Conservation (phyloP, 2,329 filamentous ascomycete genomes). For the Ceratocystis cacaofunesta region DNA sequence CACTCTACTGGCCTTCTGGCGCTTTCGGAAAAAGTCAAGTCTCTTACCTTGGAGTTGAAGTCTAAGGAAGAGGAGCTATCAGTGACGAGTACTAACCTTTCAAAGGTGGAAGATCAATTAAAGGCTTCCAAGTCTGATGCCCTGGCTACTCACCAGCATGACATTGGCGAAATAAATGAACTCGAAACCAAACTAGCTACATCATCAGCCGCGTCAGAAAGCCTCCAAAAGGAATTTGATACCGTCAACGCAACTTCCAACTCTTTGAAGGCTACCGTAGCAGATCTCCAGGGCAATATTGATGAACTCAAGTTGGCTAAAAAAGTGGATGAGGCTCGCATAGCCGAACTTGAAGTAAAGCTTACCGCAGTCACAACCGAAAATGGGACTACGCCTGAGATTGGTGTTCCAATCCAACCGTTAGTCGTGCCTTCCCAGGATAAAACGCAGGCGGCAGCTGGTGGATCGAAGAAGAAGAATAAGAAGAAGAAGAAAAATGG, state of each 20-base stretch:
- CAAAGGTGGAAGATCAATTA: constrained; percentile 18
- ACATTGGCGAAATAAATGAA: constrained; percentile 25
- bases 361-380: constrained; percentile 18
- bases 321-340: constrained; percentile 28
- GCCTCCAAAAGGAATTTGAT: constrained; percentile 30
- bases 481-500: constrained; percentile 79
- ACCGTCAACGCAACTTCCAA: constrained; percentile 28
- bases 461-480: constrained; percentile 46
- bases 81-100: neutral
- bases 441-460: constrained; percentile 18
- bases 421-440: constrained; percentile 20
- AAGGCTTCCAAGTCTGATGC: constrained; percentile 15
- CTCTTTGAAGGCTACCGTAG: constrained; percentile 8
- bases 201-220: constrained; percentile 24
- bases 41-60: constrained; percentile 32
- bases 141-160: constrained; percentile 23
- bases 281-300: constrained; percentile 7
- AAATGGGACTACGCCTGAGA: constrained; percentile 18
- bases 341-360: constrained; percentile 29
- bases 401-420: constrained; percentile 21
- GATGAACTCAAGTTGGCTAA: constrained; percentile 25
- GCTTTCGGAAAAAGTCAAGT: constrained; percentile 28
- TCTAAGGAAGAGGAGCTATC: constrained; percentile 19
- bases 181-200: constrained; percentile 25
- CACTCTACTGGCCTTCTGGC: constrained; percentile 29